Conservation (phyloP, 306 rosid genomes). For the Prunus mume region DNA sequence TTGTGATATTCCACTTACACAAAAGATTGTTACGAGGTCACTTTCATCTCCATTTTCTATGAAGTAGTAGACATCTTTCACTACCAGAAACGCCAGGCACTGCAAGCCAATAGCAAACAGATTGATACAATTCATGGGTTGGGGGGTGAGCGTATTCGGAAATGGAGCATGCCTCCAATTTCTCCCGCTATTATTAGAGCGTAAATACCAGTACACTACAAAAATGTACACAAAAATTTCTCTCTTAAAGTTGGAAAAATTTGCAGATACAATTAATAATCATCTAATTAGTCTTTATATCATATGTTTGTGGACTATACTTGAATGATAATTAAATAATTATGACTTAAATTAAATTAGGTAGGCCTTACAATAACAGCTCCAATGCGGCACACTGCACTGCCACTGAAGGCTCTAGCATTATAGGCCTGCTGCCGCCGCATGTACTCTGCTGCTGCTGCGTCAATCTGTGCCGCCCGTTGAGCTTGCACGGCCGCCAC, state of each 20-base stretch:
- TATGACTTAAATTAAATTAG: not conserved
- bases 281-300: no score
- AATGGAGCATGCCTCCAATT: no score
- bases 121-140: no score
- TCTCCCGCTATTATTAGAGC: no score
- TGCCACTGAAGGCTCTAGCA: not conserved
- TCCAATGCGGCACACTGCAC: not conserved
- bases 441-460: not conserved
- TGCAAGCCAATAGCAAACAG: not conserved
- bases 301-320: no score
- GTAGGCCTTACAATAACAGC: not conserved
- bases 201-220: no score
- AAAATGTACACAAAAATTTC: no score
- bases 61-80: not conserved
- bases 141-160: no score
- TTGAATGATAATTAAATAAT: not conserved
- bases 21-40: not conserved
- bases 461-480: not conserved
- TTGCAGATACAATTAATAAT: no score
- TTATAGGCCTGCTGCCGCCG: not conserved
- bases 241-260: no score
- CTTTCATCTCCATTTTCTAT: not conserved
- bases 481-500: not conserved
- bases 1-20: not conserved
- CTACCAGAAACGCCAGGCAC: not conserved